Evolutionary conservation across 2,329 filamentous ascomycete genomes (phyloP), one percentile per base, ranked within the genome.

Genomic region (Trichophaea hybrida): DNA sequence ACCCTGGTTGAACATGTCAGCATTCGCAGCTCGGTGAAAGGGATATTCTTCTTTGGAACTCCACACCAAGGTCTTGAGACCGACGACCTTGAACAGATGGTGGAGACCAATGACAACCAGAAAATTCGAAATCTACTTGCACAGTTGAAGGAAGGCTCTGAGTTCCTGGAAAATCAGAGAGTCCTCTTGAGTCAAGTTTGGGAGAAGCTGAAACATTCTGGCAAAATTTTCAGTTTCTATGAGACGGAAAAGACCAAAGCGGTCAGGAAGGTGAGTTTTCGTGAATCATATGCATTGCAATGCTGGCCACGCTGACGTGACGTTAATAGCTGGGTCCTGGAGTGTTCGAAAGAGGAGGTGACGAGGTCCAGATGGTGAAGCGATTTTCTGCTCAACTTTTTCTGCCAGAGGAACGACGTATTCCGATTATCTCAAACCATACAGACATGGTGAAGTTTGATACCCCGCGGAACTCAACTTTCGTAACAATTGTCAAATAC

Each of bases 391-490:
- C 60, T 1, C 34, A 55, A 15, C 35, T 62, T 33, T 51, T 51
- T 56, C 8, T 62, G 13, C 58, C 17, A 32, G 49, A 53, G 6
- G 61, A 62, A 33, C 5, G 40, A 6, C 54, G 51, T 15, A 52
- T 50, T 17, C 43, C 61, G 6, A 48, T 62, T 13, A 10, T 49
- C 37, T 33, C 17, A 8, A 43, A 61, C 34, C 15, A 62, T 24
- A 53, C 55, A 10, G 51, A 61, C 5, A 62, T 62, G 59, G 61
- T 61, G n/a, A 62, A 59, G n/a, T 62, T 62, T 35, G 50, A 54
- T 24, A 33, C 50, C 8, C 8, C 17, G 10, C 13, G 24, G 10
- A 31, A 51, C 32, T 24, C 13, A 17, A 12, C 54, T 6, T 56
- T 56, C 15, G 35, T 44, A 34, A 56, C 54, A 13, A 15, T 56